Evolutionary conservation across 78 protist species (phyloP).

Genomic region (Protostelium mycophagum): DNA sequence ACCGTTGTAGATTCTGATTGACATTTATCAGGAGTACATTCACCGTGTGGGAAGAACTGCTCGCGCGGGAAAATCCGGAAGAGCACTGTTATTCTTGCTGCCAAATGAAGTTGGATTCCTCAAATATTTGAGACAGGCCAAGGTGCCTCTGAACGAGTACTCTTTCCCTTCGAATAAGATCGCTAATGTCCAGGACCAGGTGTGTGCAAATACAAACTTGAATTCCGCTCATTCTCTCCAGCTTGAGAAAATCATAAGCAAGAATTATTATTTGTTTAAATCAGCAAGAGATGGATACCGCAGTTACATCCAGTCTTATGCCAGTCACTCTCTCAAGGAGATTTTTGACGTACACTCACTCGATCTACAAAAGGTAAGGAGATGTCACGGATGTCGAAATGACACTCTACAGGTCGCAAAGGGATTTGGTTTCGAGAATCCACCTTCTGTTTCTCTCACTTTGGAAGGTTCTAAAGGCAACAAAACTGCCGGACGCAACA

Average conservation of each 20-base stretch:
- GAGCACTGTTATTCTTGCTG: conserved; percentile 94
- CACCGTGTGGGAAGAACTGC: conserved; percentile 99
- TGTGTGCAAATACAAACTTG: background rate
- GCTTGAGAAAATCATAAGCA: conserved; percentile 88
- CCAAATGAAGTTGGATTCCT: conserved; percentile 96
- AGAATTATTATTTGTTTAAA: conserved; percentile 93
- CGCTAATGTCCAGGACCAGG: conserved; percentile 87
- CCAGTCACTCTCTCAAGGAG: conserved; percentile 91
- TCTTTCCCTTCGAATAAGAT: conserved; percentile 91
- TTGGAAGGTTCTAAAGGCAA: background rate
- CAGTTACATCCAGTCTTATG: conserved; percentile 92
- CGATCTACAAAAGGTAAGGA: conserved; percentile 61
- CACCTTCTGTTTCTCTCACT: conserved; percentile 33
- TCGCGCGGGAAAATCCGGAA: conserved; percentile 84
- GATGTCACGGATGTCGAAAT: background rate
- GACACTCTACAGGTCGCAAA: conserved; percentile 29
- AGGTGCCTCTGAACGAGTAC: conserved; percentile 91
- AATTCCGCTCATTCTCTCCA: conserved; percentile 11
- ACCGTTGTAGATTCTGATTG: background rate
- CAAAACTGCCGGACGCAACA: background rate
- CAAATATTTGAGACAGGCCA: conserved; percentile 78
- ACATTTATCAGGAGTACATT: conserved; percentile 79
- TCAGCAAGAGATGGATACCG: conserved; percentile 93
- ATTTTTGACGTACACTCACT: conserved; percentile 84
- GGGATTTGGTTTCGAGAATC: conserved; percentile 60